Evolutionary conservation across 345 rosid species (phyloP).

Genomic region (Murraya paniculata): DNA sequence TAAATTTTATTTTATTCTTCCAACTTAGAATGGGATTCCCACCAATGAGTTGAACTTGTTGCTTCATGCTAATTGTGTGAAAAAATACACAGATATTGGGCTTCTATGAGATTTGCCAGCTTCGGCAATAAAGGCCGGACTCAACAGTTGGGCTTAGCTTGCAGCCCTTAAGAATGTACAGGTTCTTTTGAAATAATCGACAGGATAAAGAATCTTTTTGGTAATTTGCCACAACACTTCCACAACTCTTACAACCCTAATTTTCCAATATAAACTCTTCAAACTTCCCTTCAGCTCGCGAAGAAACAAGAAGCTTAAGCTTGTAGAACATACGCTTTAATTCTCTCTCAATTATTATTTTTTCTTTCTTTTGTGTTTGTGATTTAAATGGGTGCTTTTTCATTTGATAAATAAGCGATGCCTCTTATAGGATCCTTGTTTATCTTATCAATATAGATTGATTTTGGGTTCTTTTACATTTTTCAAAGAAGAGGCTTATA

Average conservation of each 20-base stretch:
- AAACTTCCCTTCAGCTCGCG: no score
- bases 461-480: constrained; percentile 9
- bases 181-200: background rate
- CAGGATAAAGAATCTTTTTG: background rate
- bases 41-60: no score
- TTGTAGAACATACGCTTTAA: accelerated
- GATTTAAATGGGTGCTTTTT: no score
- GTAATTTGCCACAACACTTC: background rate
- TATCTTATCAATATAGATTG: background rate
- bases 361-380: background rate
- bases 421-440: constrained; percentile 26
- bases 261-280: background rate
- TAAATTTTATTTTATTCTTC: no score
- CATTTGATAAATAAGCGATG: background rate
- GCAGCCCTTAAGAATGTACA: background rate
- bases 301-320: background rate
- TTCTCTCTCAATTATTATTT: background rate
- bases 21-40: no score
- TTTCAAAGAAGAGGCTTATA: constrained; percentile 29
- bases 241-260: constrained; percentile 1
- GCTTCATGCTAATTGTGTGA: no score
- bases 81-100: background rate
- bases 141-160: background rate
- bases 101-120: background rate
- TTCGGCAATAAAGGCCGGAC: background rate